These are phyloP conservation scores for Coemansia sp. DNA, from an alignment of 192 early-diverging fungal genomes.

Conservation along the genomic window DNA sequence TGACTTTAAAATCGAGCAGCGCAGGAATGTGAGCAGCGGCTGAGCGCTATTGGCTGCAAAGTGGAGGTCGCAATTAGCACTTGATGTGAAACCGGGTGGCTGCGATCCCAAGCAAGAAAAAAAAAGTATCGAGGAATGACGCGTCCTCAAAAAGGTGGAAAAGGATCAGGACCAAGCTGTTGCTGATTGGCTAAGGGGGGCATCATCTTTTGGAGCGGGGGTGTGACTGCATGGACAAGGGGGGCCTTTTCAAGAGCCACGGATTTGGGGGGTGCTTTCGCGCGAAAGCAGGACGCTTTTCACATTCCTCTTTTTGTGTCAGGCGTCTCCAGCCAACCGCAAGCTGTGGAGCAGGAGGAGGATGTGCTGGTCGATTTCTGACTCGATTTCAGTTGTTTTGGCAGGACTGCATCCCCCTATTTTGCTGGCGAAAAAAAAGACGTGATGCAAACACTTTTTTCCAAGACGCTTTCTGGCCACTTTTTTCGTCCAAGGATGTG, in stretches of 20 bases:
- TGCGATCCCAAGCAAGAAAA: not conserved
- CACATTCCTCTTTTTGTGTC: not conserved
- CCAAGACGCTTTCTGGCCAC: not conserved
- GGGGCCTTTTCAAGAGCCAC: not conserved
- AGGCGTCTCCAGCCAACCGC: conserved; percentile 26
- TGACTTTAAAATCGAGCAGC: not conserved
- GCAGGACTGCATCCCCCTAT: not conserved
- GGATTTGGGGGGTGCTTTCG: not conserved
- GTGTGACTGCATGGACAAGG: not conserved
- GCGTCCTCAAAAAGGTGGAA: not conserved
- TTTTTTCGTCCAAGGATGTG: not conserved
- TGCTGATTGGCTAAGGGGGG: conserved; percentile 1
- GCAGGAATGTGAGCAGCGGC: not conserved
- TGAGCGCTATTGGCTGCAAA: not conserved
- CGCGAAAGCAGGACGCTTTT: not conserved
- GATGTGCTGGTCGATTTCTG: conserved; percentile 26
- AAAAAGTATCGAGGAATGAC: not conserved
- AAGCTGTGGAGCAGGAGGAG: not conserved
- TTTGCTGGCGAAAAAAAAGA: not conserved
- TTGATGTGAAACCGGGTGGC: not conserved
- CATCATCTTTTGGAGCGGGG: not conserved
- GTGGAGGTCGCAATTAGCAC: not conserved
- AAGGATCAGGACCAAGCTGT: not conserved
- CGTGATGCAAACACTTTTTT: not conserved
- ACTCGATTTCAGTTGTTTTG: conserved; percentile 4